Percentiles rank a stretch among this genome's conserved stretches.
Conservation (phyloP, 148 eudicot species). For the Rhododendron ferrugineum region DNA sequence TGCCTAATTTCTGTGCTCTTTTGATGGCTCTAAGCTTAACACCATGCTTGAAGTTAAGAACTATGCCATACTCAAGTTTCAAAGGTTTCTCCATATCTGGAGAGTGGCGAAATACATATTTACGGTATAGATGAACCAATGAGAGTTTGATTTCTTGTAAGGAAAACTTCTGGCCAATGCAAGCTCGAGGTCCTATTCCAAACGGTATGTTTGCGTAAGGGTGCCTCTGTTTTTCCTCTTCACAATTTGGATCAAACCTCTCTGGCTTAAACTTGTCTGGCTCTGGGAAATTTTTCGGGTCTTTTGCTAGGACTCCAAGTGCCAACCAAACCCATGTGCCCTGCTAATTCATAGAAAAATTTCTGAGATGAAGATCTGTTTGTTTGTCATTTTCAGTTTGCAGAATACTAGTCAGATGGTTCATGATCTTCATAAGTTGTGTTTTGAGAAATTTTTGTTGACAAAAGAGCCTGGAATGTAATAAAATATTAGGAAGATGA, state of each 20-base stretch:
- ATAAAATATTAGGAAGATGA: not conserved
- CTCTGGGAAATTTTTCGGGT: slow-evolving; percentile 76
- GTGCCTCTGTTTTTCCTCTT: slow-evolving; percentile 79
- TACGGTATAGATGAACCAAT: slow-evolving; percentile 61
- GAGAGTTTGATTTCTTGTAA: slow-evolving; percentile 81
- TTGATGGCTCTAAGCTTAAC: slow-evolving; percentile 64
- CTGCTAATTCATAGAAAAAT: slow-evolving; percentile 26
- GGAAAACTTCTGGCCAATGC: slow-evolving; percentile 87
- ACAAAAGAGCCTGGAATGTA: not conserved
- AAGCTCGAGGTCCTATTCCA: slow-evolving; percentile 87
- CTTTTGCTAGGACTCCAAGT: slow-evolving; percentile 81
- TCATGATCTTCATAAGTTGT: not conserved
- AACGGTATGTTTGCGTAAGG: slow-evolving; percentile 94
- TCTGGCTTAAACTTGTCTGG: slow-evolving; percentile 85
- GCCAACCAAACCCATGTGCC: slow-evolving; percentile 99
- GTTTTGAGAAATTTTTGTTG: not conserved
- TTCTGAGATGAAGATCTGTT: not conserved
- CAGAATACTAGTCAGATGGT: not conserved
- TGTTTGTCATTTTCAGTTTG: not conserved
- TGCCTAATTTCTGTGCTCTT: slow-evolving; percentile 20
- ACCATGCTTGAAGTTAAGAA: slow-evolving; percentile 77
- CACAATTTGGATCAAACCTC: slow-evolving; percentile 68
- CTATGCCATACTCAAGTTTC: slow-evolving; percentile 66
- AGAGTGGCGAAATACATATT: slow-evolving; percentile 67
- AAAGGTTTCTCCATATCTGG: slow-evolving; percentile 77